These are phyloP conservation scores for Hyphodiscus sp. DNA, from an alignment of 2,329 filamentous ascomycete species.

Conservation along the genomic window DNA sequence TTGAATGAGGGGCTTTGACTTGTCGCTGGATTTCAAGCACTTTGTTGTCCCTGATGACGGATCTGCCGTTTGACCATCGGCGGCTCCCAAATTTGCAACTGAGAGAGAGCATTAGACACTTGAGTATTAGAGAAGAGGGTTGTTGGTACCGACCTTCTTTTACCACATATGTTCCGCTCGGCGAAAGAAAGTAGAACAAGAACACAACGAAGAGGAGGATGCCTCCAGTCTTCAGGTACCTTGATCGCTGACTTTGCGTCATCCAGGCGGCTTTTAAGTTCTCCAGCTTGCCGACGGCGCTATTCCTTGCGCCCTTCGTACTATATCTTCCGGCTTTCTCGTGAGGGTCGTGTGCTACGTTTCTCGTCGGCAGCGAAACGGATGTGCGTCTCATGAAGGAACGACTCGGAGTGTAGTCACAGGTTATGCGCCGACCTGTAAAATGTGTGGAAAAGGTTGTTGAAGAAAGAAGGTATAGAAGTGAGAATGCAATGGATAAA, in stretches of 20 bases:
- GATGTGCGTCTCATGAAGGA: constrained; percentile 57
- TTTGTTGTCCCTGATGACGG: constrained; percentile 60
- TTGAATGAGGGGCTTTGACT: constrained; percentile 89
- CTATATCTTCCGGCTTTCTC: constrained; percentile 58
- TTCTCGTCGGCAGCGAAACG: constrained; percentile 56
- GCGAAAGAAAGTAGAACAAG: constrained; percentile 58
- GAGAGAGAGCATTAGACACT: constrained; percentile 2
- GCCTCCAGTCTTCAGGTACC: constrained; percentile 59
- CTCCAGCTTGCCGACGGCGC: constrained; percentile 40
- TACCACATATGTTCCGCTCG: constrained; percentile 38
- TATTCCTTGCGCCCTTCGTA: constrained; percentile 36
- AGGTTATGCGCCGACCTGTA: constrained; percentile 1
- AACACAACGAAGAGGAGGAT: constrained; percentile 54
- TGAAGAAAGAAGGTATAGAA: not conserved
- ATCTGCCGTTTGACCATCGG: constrained; percentile 50
- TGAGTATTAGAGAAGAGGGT: not conserved
- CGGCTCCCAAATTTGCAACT: constrained; percentile 20
- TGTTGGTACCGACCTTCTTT: constrained; percentile 16
- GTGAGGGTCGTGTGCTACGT: constrained; percentile 53
- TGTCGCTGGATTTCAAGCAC: constrained; percentile 78
- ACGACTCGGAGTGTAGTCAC: constrained; percentile 7
- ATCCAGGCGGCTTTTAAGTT: constrained; percentile 52
- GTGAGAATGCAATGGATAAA: not conserved
- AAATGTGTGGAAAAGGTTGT: constrained; percentile 3
- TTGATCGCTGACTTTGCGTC: constrained; percentile 58